Evolutionary conservation across 177 flowering plant genomes (phyloP).

Genomic region (Vitis hybrid): DNA sequence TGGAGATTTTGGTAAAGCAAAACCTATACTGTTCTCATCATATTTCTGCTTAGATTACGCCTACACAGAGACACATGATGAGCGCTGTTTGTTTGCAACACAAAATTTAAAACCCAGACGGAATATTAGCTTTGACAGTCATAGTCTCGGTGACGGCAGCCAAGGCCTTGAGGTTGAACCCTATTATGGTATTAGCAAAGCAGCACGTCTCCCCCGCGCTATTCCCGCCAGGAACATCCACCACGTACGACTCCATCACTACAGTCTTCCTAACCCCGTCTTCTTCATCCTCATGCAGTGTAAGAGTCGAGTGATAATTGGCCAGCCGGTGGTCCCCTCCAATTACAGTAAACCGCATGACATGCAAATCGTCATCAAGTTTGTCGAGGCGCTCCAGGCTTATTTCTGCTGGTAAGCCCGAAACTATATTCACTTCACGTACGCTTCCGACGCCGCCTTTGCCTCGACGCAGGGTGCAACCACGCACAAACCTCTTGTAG

Average conservation of each 20-base stretch:
- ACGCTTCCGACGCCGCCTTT: slow-evolving; percentile 8
- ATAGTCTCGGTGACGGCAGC: slow-evolving; percentile 14
- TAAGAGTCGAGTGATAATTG: slow-evolving; percentile 10
- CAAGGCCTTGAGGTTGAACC: slow-evolving; percentile 15
- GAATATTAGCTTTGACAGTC: slow-evolving; percentile 1
- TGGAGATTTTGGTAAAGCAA: too few species aligned
- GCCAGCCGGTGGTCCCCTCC: slow-evolving; percentile 20
- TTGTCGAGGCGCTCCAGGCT: slow-evolving; percentile 17
- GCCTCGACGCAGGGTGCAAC: slow-evolving; percentile 2
- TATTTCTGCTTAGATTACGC: too few species aligned
- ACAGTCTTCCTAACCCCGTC: slow-evolving; percentile 8
- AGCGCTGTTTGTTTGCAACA: too few species aligned
- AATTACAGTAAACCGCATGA: slow-evolving; percentile 7
- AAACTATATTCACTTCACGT: slow-evolving; percentile 7
- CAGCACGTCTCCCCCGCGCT: slow-evolving; percentile 25
- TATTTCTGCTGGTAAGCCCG: slow-evolving; percentile 14
- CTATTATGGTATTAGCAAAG: slow-evolving; percentile 23
- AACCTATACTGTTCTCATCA: too few species aligned
- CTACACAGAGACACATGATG: too few species aligned
- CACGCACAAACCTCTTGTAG: slow-evolving; percentile 15
- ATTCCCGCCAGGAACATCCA: slow-evolving; percentile 23
- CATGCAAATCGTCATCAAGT: slow-evolving; percentile 15
- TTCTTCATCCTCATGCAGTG: slow-evolving; percentile 1
- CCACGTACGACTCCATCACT: slow-evolving; percentile 21
- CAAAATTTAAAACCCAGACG: too few species aligned